phyloP scores from a whole-genome alignment of 1,284 basidiomycete species.

The Tilletia walkeri region DNA sequence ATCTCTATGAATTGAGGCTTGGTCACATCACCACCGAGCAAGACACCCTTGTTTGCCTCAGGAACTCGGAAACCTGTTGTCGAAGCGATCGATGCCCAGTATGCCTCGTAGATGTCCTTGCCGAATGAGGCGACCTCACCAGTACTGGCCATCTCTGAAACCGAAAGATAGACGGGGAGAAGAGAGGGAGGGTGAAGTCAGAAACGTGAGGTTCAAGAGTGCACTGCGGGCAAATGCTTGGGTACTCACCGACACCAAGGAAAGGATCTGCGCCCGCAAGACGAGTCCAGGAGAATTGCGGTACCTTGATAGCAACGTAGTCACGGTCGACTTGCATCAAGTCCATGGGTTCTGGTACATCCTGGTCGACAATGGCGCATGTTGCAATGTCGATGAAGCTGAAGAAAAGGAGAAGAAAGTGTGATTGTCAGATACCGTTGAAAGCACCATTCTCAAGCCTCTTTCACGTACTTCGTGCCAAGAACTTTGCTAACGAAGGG shows the following conservation, averaged over 20 bases:
- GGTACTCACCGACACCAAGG: constrained; percentile 75
- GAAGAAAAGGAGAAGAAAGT: background rate
- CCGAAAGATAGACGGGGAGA: too few species aligned
- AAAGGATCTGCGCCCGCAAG: constrained; percentile 90
- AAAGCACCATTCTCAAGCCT: background rate
- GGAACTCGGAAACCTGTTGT: constrained; percentile 90
- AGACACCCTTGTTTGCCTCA: constrained; percentile 71
- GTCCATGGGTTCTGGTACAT: constrained; percentile 90
- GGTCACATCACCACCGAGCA: constrained; percentile 79
- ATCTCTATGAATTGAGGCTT: constrained; percentile 78
- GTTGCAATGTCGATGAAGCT: constrained; percentile 90
- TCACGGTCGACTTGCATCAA: constrained; percentile 85
- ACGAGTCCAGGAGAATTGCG: constrained; percentile 98
- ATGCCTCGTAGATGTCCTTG: constrained; percentile 88
- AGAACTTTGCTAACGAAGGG: constrained; percentile 99
- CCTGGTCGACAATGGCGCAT: constrained; percentile 80
- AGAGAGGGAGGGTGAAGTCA: too few species aligned
- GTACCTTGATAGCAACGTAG: constrained; percentile 95
- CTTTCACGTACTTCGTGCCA: constrained; percentile 67
- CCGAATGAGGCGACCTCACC: constrained; percentile 99
- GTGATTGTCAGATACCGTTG: too few species aligned
- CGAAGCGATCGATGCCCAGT: constrained; percentile 85
- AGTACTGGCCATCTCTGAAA: constrained; percentile 91
- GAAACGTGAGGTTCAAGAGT: too few species aligned
- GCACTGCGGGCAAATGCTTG: too few species aligned